These are phyloP conservation scores for Styphnolobium japonicum DNA, from an alignment of 306 rosid genomes.

Conservation along the genomic window DNA sequence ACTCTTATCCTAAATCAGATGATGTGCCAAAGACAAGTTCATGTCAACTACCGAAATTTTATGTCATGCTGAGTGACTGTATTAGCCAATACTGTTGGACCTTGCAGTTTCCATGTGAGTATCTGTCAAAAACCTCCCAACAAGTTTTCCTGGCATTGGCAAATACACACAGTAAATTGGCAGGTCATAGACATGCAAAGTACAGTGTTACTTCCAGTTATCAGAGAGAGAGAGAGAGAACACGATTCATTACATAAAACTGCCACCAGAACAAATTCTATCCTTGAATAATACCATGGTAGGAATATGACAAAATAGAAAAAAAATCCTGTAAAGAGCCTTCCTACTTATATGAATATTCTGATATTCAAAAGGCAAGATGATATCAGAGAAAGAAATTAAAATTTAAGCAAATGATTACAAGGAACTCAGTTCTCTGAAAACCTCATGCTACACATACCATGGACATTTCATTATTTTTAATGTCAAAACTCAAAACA, in stretches of 20 bases:
- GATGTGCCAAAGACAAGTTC: not conserved
- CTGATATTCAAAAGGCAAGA: not conserved
- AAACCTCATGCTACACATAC: not conserved
- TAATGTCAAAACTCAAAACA: not conserved
- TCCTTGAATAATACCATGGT: not conserved
- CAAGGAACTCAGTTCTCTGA: not conserved
- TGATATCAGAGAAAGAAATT: not conserved
- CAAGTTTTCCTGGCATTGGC: constrained; percentile 24
- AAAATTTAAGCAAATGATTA: constrained; percentile 4
- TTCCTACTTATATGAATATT: not conserved
- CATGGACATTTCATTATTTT: not conserved
- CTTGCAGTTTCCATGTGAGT: not conserved
- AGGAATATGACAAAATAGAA: not conserved
- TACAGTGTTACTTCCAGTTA: not conserved
- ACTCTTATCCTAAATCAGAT: too few species aligned
- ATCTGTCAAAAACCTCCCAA: constrained; percentile 2
- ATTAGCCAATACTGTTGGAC: constrained; percentile 1
- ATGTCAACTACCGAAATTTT: not conserved
- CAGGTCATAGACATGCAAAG: not conserved
- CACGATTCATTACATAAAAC: not conserved
- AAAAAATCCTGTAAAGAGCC: not conserved
- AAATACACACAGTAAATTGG: constrained; percentile 16
- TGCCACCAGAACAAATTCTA: not conserved
- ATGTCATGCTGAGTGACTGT: not conserved
- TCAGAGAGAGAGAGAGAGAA: not conserved